Base-by-base conservation (phyloP, 176 grass and related monocot species). In the Eragrostis curvula region DNA sequence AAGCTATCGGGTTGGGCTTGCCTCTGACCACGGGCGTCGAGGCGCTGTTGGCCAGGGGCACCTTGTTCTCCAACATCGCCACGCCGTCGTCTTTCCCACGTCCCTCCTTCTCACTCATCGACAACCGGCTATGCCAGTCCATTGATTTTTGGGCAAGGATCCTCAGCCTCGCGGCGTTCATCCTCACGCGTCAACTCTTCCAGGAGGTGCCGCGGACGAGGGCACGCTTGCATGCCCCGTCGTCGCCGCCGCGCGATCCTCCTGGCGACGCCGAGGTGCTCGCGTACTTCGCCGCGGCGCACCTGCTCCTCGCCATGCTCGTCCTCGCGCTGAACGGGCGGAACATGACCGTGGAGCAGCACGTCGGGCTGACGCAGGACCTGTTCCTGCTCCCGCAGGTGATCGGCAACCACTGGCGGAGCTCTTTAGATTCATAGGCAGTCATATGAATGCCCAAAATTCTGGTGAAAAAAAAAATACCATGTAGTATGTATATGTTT, bases 331-430 rank as follows among this genome's bases (percentile, higher is more conserved):
- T 83, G 36, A 91, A 89, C 60, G 85, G 87, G 89, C 83, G 83
- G 79, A 75, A 88, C 86, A 27, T 61, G 91, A 68, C 2, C 52
- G 18, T 56, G 7, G 91, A 90, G 79, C 91, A 97, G 87, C 92
- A 97, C 77, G 55, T 97, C 46, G 89, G 91, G 2, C 71, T 97
- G 8, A 66, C 90, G 23, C 94, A 97, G 62, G 91, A 97, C 60
- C 85, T 97, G 41, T 97, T 92, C 75, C 80, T 97, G 8, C 94
- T 97, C 45, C 89, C 94, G 49, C 94, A 97, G 84, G 84, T 97
- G 68, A 66, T 94, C 12, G 91, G 91, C n/a, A n/a, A n/a, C n/a
- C 32, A 36, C 32, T 36, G 32, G 32, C 32, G 32, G 32, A 36
- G 32, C 32, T 36, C 32, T 36, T 36, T 36, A 36, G 32, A 36